A percentile compares a stretch with the other conserved stretches of the same genome.
Evolutionary conservation across 176 grass and related monocot genomes (phyloP).

Genomic region (Oryza nivara): DNA sequence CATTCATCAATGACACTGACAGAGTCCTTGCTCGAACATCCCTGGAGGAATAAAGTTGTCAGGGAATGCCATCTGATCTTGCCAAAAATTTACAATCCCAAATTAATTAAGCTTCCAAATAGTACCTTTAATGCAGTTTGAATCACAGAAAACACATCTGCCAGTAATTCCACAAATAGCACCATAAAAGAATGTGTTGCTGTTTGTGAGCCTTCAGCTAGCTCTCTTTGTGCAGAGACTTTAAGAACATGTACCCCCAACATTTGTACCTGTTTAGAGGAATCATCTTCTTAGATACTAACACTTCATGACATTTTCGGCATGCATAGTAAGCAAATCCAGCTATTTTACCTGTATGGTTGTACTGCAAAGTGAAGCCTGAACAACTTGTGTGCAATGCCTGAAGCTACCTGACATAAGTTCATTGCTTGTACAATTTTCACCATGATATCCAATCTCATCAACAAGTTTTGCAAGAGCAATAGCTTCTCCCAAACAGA

Average conservation of each 20-base stretch:
- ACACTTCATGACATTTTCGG: background rate
- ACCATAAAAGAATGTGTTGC: conserved; percentile 62
- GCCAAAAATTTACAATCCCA: conserved; percentile 23
- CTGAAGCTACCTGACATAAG: conserved; percentile 59
- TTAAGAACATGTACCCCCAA: conserved; percentile 83
- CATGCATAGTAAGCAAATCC: conserved; percentile 15
- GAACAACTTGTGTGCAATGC: conserved; percentile 65
- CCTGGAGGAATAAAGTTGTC: conserved; percentile 60
- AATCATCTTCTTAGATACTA: conserved; percentile 41
- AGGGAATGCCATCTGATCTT: conserved; percentile 24
- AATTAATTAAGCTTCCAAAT: conserved; percentile 34
- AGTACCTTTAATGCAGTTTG: conserved; percentile 78
- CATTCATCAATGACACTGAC: conserved; percentile 73
- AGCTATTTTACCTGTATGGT: conserved; percentile 64
- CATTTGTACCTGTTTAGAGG: conserved; percentile 63
- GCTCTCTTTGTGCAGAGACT: conserved; percentile 81
- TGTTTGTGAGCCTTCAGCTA: conserved; percentile 63
- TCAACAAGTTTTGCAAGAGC: conserved; percentile 76
- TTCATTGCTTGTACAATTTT: conserved; percentile 48
- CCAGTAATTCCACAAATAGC: conserved; percentile 66
- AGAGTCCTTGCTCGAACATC: conserved; percentile 70
- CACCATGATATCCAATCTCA: conserved; percentile 48
- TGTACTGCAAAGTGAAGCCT: conserved; percentile 57
- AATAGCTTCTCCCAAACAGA: conserved; percentile 72
- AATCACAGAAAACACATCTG: conserved; percentile 71